Percentiles rank a stretch among this genome's conserved stretches.
These are phyloP conservation scores for Cordyceps cicadae DNA, from an alignment of 2,329 filamentous ascomycete genomes.

Conservation along the genomic window DNA sequence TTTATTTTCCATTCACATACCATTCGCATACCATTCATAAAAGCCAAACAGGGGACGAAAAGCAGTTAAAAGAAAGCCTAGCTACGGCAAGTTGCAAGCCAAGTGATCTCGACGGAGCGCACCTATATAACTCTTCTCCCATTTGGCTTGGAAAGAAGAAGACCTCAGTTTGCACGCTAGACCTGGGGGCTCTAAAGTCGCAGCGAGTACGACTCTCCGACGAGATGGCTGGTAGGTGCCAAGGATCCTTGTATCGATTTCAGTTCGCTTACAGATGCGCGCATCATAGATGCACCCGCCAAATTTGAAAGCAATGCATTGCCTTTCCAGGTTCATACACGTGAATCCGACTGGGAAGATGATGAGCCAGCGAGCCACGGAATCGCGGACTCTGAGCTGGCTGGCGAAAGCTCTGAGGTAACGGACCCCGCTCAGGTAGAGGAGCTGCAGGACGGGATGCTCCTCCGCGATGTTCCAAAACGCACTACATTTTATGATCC, in stretches of 20 bases:
- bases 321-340: slow-evolving; percentile 15
- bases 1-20: background rate
- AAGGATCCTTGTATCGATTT: background rate
- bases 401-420: slow-evolving; percentile 17
- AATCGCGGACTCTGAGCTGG: slow-evolving; percentile 15
- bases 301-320: slow-evolving; percentile 10
- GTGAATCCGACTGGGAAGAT: slow-evolving; percentile 16
- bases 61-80: background rate
- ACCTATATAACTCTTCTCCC: background rate
- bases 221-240: slow-evolving; percentile 7
- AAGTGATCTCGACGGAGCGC: background rate
- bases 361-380: slow-evolving; percentile 10
- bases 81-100: background rate
- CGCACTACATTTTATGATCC: slow-evolving; percentile 90
- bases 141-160: background rate
- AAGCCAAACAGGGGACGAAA: too few relatives aligned
- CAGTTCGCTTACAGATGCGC: background rate
- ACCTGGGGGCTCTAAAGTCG: background rate
- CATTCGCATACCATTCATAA: too few relatives aligned
- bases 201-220: background rate
- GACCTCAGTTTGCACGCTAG: background rate
- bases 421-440: slow-evolving; percentile 19
- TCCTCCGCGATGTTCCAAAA: slow-evolving; percentile 51
- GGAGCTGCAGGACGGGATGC: slow-evolving; percentile 46
- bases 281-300: background rate